Evolutionary conservation across 371 early-diverging fungal species (phyloP), one percentile per base, ranked within the genome.

Genomic region (Coemansia sp.): DNA sequence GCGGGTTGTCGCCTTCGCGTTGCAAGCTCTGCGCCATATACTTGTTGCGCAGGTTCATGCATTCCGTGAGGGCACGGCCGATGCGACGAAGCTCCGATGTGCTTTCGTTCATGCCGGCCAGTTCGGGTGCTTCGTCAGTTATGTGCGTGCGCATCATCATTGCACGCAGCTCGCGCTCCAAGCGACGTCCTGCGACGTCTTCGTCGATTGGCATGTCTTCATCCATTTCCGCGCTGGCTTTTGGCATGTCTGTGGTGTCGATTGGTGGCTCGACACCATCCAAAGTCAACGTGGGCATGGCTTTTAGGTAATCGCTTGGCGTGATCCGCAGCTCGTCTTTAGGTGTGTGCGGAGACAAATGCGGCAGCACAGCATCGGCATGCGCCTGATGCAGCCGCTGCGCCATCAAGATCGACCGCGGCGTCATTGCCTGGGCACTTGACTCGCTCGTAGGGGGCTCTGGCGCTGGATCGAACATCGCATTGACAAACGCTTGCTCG

Each of bases 11-110:
- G 10, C 84, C 82, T 13, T 87, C 81, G 34, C 86, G 82, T 78
- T 96, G 97, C n/a, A 85, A 78, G 4, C 90, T 89, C 2, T 80
- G 69, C 58, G 63, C 63, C 87, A 97, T 93, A 84, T 97, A 97
- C 77, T 91, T 91, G 69, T 88, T 86, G 52, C 98, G 88, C 40
- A 97, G 31, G 26, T 16, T 55, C 68, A 76, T 76, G 65, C 76
- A 76, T 27, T 57, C 34, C 10, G 48, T 34, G 54, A 76, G 56
- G 10, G 68, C 68, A 10, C 58, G 55, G 27, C 72, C 76, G 37
- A 76, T 76, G 10, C 76, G 72, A 45, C 39, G 58, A 51, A 72
- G 72, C 63, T 76, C 76, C 16, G 60, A 59, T 13, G 60, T 53
- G 51, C 62, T 34, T 55, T 72, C 76, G 50, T 29, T 54, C 64